Evolutionary conservation across 192 early-diverging fungal genomes (phyloP).

Genomic region (Backusella psychrophila): DNA sequence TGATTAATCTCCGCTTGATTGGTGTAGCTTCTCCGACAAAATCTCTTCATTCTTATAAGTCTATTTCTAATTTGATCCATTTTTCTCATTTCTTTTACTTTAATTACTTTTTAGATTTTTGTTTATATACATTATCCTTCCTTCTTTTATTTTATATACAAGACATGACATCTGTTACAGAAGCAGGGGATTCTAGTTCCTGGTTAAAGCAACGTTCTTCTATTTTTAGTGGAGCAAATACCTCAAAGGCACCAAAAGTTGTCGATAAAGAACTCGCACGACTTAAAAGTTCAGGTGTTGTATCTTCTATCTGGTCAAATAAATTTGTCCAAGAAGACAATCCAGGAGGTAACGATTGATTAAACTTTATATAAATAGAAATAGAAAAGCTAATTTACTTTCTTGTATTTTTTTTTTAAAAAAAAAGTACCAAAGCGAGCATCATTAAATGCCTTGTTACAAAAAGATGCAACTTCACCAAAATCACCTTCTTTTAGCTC

Average conservation of each 20-base stretch:
- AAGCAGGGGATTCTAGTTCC: background rate
- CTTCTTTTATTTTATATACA: background rate
- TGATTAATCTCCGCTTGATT: background rate
- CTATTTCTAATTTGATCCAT: background rate
- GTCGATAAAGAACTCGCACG: slow-evolving; percentile 13
- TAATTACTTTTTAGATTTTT: background rate
- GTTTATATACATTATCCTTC: background rate
- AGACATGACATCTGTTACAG: slow-evolving; percentile 9
- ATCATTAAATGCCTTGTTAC: background rate
- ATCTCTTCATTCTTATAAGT: slow-evolving; percentile 4
- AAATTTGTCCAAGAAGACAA: slow-evolving; percentile 18
- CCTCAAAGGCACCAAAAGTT: background rate
- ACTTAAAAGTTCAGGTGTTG: slow-evolving; percentile 7
- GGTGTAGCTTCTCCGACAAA: background rate
- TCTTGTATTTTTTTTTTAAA: background rate
- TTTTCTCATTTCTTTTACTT: slow-evolving; percentile 6
- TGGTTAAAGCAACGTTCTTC: slow-evolving; percentile 12
- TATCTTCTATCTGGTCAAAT: slow-evolving; percentile 15
- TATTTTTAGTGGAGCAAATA: background rate
- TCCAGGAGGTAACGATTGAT: slow-evolving; percentile 10
- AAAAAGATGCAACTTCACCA: slow-evolving; percentile 1
- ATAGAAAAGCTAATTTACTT: background rate
- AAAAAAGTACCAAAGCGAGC: background rate
- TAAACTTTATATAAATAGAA: background rate
- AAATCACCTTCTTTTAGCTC: background rate